These are phyloP conservation scores for Mycena belliarum DNA, from an alignment of 768 basidiomycete genomes.

Conservation along the genomic window DNA sequence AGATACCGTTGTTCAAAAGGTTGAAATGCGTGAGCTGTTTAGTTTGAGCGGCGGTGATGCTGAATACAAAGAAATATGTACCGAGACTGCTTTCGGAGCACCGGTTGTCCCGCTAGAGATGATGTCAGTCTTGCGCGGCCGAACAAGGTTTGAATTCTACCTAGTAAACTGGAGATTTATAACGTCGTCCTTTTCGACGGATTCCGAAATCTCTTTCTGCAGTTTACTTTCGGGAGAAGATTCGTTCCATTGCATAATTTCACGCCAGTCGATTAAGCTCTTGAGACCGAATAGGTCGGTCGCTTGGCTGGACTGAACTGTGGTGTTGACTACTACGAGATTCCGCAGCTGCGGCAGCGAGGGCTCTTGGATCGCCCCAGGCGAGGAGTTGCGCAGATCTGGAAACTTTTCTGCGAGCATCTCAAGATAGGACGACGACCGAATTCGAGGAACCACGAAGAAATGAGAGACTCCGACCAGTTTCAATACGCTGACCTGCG, in stretches of 20 bases:
- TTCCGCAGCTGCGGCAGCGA: constrained; percentile 62
- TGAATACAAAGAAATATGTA: constrained; percentile 33
- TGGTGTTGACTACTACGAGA: constrained; percentile 69
- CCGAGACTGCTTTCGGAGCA: constrained; percentile 80
- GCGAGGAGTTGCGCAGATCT: constrained; percentile 46
- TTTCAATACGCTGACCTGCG: constrained; percentile 60
- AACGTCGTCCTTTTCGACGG: constrained; percentile 62
- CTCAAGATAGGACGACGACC: constrained; percentile 62
- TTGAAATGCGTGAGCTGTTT: constrained; percentile 76
- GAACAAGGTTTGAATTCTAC: too few relatives aligned
- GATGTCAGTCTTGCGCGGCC: too few relatives aligned
- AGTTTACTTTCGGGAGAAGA: constrained; percentile 42
- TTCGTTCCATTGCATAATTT: constrained; percentile 69
- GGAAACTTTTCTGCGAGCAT: constrained; percentile 62
- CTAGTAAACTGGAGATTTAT: constrained; percentile 88
- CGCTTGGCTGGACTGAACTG: constrained; percentile 36
- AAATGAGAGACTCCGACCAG: constrained; percentile 69
- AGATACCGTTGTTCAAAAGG: constrained; percentile 75
- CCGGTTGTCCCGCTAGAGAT: constrained; percentile 74
- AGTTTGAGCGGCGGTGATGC: background rate
- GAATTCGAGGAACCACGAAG: constrained; percentile 70
- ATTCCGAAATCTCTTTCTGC: constrained; percentile 42
- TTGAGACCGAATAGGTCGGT: constrained; percentile 45
- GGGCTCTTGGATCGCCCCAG: constrained; percentile 59
- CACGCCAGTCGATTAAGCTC: constrained; percentile 69